A percentile compares a stretch with the other conserved stretches of the same genome.
Conservation (phyloP, 176 grass and related monocot genomes). For the Phoenix dactylifera region DNA sequence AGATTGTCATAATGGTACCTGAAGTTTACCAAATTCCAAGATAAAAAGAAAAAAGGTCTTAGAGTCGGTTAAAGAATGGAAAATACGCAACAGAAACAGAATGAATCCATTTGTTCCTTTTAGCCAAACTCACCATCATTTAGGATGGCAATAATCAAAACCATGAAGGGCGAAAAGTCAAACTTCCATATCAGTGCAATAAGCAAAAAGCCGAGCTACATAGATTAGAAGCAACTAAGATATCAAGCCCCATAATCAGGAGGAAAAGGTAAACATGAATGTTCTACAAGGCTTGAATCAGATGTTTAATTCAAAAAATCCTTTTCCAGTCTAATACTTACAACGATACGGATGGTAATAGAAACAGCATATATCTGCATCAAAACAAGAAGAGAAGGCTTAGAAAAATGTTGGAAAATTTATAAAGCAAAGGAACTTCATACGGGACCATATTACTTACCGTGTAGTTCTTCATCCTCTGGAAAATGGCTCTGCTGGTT, state of each 20-base stretch:
- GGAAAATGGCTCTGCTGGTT: conserved; percentile 24
- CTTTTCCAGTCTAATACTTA: conserved; percentile 1
- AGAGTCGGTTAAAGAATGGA: background rate
- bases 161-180: conserved; percentile 20
- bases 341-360: conserved; percentile 22
- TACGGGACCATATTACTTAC: background rate
- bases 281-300: background rate
- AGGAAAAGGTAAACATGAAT: background rate
- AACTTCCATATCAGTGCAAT: conserved; percentile 22
- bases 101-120: no score
- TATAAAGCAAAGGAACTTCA: no score
- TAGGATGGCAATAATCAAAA: conserved; percentile 25
- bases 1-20: conserved; percentile 23
- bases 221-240: background rate
- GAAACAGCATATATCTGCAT: conserved; percentile 21
- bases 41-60: background rate
- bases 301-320: no score
- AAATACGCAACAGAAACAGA: no score
- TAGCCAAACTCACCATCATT: conserved; percentile 14
- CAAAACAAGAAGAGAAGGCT: background rate
- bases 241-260: background rate
- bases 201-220: conserved; percentile 17
- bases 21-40: background rate
- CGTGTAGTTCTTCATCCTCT: conserved; percentile 25
- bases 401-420: no score